Conservation (phyloP, 441 rosid genomes). For the Lagerstroemia fauriei region DNA sequence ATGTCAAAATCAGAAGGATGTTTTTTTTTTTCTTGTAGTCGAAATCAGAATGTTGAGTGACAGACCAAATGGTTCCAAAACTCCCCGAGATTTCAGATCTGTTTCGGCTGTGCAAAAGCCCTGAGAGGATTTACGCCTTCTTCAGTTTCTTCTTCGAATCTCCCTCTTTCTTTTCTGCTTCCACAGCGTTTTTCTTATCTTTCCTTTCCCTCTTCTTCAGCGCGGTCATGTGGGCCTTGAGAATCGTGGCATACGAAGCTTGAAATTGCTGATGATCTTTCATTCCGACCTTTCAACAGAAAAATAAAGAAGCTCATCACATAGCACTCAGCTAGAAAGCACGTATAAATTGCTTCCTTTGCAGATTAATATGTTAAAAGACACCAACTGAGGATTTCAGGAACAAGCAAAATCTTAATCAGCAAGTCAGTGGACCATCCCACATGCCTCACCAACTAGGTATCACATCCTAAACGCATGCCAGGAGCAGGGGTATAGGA, state of each 20-base stretch:
- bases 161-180: constrained; percentile 51
- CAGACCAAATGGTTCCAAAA: neutral
- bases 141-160: constrained; percentile 42
- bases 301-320: neutral
- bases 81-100: neutral
- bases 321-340: neutral
- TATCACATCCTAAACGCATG: neutral
- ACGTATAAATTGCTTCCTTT: neutral
- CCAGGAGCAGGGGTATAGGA: neutral
- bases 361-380: neutral
- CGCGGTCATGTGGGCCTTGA: constrained; percentile 88
- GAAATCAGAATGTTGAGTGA: neutral
- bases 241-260: constrained; percentile 86
- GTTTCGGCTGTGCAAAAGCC: neutral
- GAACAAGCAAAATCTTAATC: neutral
- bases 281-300: constrained; percentile 61
- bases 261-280: constrained; percentile 90
- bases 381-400: neutral
- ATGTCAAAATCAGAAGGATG: neutral
- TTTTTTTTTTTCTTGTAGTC: no score
- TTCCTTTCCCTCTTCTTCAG: constrained; percentile 92
- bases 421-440: neutral
- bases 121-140: constrained; percentile 35
- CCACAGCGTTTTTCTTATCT: constrained; percentile 73
- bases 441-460: neutral